phyloP scores from a whole-genome alignment of 2,329 filamentous ascomycete genomes.

The Zymoseptoria passerinii region DNA sequence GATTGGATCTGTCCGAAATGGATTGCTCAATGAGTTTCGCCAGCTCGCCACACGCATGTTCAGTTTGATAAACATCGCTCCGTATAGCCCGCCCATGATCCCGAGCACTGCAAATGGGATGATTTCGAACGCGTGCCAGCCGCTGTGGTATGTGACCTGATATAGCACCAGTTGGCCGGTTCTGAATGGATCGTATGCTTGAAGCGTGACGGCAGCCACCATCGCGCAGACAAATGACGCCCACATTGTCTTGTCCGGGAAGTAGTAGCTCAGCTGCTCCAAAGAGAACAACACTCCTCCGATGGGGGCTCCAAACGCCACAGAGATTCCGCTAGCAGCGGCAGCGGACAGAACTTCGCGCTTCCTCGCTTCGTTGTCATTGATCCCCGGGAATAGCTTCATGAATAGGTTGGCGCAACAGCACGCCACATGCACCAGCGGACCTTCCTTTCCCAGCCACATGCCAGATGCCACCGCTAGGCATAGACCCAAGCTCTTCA shows the following conservation, averaged over 20 bases:
- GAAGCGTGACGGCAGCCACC: slow-evolving; percentile 90
- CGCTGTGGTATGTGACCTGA: slow-evolving; percentile 83
- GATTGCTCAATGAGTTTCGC: slow-evolving; percentile 57
- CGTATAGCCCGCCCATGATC: slow-evolving; percentile 85
- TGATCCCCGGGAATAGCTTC: slow-evolving; percentile 74
- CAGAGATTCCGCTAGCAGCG: slow-evolving; percentile 83
- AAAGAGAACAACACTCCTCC: slow-evolving; percentile 91
- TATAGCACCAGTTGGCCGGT: slow-evolving; percentile 94
- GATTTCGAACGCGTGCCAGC: slow-evolving; percentile 92
- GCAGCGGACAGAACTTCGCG: slow-evolving; percentile 88
- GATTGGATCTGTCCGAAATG: slow-evolving; percentile 62
- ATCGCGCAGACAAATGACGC: slow-evolving; percentile 98
- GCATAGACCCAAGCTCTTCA: slow-evolving; percentile 83
- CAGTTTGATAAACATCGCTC: slow-evolving; percentile 85
- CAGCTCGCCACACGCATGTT: slow-evolving; percentile 82
- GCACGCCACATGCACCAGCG: slow-evolving; percentile 90
- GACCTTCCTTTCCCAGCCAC: slow-evolving; percentile 95
- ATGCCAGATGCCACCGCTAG: slow-evolving; percentile 87
- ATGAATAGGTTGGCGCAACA: slow-evolving; percentile 93
- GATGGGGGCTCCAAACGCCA: slow-evolving; percentile 88
- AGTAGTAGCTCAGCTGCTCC: slow-evolving; percentile 97
- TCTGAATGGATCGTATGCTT: slow-evolving; percentile 87
- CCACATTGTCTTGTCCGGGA: slow-evolving; percentile 99
- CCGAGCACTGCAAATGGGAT: slow-evolving; percentile 81
- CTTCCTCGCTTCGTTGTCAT: slow-evolving; percentile 87